These are phyloP conservation scores for Apiospora saccharicola DNA, from an alignment of 2,329 filamentous ascomycete species.

Conservation along the genomic window DNA sequence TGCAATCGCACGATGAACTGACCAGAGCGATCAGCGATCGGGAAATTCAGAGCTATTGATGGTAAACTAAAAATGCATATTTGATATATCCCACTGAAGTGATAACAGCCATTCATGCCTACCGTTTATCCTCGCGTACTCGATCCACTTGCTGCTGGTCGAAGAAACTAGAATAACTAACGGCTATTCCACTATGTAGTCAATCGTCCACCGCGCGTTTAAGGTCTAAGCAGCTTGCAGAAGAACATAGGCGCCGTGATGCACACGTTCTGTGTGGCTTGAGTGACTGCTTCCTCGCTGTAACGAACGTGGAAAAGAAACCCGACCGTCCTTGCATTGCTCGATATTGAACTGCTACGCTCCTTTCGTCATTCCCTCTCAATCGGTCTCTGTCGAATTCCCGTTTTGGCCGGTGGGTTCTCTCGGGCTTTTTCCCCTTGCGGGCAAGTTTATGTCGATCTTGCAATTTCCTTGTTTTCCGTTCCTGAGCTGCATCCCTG, in stretches of 20 bases:
- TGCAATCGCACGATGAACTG: slow-evolving; percentile 4
- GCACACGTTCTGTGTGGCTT: not conserved
- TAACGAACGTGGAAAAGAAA: not conserved
- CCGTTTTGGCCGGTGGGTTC: not conserved
- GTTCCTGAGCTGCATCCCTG: slow-evolving; percentile 9
- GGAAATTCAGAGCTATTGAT: not conserved
- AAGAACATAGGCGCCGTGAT: not conserved
- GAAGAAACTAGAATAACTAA: not conserved
- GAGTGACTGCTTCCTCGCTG: not conserved
- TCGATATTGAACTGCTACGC: slow-evolving; percentile 13
- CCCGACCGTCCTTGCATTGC: not conserved
- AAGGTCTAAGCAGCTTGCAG: not conserved
- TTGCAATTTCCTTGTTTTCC: slow-evolving; percentile 15
- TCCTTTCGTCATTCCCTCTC: slow-evolving; percentile 4
- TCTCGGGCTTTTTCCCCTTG: not conserved
- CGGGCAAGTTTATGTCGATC: slow-evolving; percentile 4
- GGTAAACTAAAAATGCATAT: not conserved
- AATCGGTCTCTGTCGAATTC: slow-evolving; percentile 1
- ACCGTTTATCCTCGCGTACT: not conserved
- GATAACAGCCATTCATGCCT: not conserved
- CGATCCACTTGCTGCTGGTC: not conserved
- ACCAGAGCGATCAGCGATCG: slow-evolving; percentile 2
- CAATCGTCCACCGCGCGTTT: not conserved
- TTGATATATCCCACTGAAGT: slow-evolving; percentile 7
- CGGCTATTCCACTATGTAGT: not conserved